phyloP scores from a whole-genome alignment of 2,329 filamentous ascomycete genomes.

The Aspergillus nomiae region DNA sequence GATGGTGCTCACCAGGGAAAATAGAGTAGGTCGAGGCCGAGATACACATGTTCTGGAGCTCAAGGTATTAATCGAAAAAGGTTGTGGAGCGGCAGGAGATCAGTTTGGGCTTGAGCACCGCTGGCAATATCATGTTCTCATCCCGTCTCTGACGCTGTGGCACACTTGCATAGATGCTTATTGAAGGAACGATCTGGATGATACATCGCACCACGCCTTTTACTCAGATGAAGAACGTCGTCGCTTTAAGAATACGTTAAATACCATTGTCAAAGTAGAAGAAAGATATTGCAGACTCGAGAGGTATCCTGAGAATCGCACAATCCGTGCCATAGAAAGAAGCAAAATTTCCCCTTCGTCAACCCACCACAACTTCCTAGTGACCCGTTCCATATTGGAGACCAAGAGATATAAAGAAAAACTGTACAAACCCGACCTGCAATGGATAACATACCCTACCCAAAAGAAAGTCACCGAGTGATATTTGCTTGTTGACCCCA shows the following conservation, averaged over 20 bases:
- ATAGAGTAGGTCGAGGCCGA: background rate
- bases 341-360: background rate
- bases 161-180: background rate
- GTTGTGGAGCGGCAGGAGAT: background rate
- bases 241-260: background rate
- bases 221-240: background rate
- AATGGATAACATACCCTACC: slow-evolving; percentile 1
- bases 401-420: background rate
- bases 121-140: background rate
- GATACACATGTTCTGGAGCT: background rate
- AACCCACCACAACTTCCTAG: background rate
- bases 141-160: background rate
- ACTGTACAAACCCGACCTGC: slow-evolving; percentile 8
- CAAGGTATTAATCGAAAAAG: background rate
- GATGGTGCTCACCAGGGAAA: background rate
- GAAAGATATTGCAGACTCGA: background rate
- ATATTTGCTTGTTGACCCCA: background rate
- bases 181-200: background rate
- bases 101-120: background rate
- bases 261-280: background rate
- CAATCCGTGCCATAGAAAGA: background rate
- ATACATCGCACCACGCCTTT: background rate
- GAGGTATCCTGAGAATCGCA: slow-evolving; percentile 1
- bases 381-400: background rate
- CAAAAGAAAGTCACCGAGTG: background rate